phyloP scores from a whole-genome alignment of 768 basidiomycete genomes.

The Scleroderma citrinum region DNA sequence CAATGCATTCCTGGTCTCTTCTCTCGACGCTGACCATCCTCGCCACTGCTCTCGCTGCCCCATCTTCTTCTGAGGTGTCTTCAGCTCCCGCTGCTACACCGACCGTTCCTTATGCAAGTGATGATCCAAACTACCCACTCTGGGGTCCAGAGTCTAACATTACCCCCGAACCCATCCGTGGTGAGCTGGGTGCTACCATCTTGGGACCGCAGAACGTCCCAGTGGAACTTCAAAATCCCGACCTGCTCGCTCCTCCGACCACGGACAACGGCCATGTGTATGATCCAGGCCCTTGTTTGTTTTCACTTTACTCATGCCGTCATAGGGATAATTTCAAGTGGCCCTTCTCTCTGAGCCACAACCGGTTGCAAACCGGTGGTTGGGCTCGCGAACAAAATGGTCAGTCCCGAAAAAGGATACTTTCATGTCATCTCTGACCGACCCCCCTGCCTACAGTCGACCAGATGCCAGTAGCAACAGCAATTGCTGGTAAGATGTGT shows the following conservation, averaged over 20 bases:
- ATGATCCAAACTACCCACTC: constrained; percentile 41
- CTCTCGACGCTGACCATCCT: constrained; percentile 18
- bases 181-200: constrained; percentile 37
- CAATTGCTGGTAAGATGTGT: constrained; percentile 24
- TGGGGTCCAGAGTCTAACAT: constrained; percentile 29
- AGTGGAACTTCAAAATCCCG: constrained; percentile 51
- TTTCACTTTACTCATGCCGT: background rate
- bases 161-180: constrained; percentile 41
- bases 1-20: constrained; percentile 27
- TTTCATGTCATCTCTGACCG: background rate
- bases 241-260: constrained; percentile 52
- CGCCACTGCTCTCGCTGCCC: constrained; percentile 14
- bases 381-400: constrained; percentile 63
- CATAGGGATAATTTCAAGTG: constrained; percentile 49
- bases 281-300: constrained; percentile 6
- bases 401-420: constrained; percentile 15
- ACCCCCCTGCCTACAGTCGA: constrained; percentile 23
- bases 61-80: constrained; percentile 15
- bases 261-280: constrained; percentile 54
- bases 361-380: constrained; percentile 54
- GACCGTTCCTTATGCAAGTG: constrained; percentile 40
- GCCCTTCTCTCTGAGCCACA: constrained; percentile 59
- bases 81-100: constrained; percentile 31
- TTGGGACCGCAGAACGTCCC: constrained; percentile 55
- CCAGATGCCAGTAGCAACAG: constrained; percentile 35